phyloP scores from a whole-genome alignment of 192 early-diverging fungal genomes.

The Backusella psychrophila region DNA sequence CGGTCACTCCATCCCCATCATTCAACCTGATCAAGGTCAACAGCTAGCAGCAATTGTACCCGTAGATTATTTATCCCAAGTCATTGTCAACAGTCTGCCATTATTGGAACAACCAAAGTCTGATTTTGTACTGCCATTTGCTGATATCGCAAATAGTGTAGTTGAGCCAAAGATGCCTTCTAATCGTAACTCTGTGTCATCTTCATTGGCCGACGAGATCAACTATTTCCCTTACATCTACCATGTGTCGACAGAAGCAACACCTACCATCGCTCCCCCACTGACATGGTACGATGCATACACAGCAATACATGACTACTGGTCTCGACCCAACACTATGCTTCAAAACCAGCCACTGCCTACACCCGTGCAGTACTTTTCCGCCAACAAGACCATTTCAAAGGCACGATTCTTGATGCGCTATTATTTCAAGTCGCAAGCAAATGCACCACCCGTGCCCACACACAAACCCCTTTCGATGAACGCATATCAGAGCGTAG shows the following conservation, averaged over 20 bases:
- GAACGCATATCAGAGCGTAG: background rate
- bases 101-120: background rate
- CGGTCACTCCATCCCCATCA: conserved; percentile 15
- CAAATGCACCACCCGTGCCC: background rate
- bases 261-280: background rate
- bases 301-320: conserved; percentile 12
- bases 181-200: background rate
- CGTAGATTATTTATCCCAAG: conserved; percentile 27
- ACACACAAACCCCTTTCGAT: background rate
- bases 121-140: conserved; percentile 5
- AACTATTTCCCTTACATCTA: conserved; percentile 11
- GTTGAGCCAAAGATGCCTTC: conserved; percentile 8
- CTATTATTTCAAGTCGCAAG: background rate
- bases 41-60: conserved; percentile 21
- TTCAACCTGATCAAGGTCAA: conserved; percentile 24
- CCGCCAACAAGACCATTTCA: background rate
- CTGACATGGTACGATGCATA: conserved; percentile 11
- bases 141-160: background rate
- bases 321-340: background rate
- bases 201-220: background rate
- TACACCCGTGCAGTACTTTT: background rate
- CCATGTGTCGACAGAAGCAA: background rate
- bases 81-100: conserved; percentile 12
- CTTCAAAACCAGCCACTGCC: background rate
- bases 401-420: conserved; percentile 11